phyloP scores from a whole-genome alignment of 768 basidiomycete genomes.

The Mycena vitilis region DNA sequence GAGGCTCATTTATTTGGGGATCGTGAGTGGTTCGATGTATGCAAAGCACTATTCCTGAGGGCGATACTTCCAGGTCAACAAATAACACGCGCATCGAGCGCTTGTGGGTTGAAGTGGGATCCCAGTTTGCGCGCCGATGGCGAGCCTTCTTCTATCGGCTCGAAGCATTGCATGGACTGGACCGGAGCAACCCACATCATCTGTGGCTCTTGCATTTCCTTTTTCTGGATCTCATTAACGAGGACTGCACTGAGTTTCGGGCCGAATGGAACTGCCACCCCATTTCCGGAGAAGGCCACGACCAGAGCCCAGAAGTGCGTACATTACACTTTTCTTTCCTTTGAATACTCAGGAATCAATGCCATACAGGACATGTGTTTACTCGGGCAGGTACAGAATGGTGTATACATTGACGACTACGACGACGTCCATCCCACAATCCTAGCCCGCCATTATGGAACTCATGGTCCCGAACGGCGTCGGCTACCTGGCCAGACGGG shows the following conservation, averaged over 20 bases:
- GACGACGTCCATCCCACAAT: slow-evolving; percentile 16
- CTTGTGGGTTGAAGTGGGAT: slow-evolving; percentile 27
- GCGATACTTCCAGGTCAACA: slow-evolving; percentile 10
- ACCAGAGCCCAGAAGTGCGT: slow-evolving; percentile 22
- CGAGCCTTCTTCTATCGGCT: slow-evolving; percentile 24
- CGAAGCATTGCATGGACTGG: slow-evolving; percentile 10
- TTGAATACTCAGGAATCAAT: background rate
- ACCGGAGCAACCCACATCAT: slow-evolving; percentile 8
- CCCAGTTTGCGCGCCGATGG: slow-evolving; percentile 21
- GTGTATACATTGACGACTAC: slow-evolving; percentile 23
- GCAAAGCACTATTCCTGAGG: too few species aligned
- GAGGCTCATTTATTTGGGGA: slow-evolving; percentile 23
- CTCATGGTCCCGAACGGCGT: slow-evolving; percentile 3
- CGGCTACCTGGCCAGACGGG: background rate
- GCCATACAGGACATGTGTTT: slow-evolving; percentile 23
- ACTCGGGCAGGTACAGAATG: slow-evolving; percentile 8
- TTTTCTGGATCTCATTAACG: slow-evolving; percentile 20
- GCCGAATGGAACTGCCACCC: slow-evolving; percentile 31
- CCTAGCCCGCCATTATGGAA: slow-evolving; percentile 19
- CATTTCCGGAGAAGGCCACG: slow-evolving; percentile 35
- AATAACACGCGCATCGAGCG: slow-evolving; percentile 22
- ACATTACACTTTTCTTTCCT: background rate
- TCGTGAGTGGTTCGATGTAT: slow-evolving; percentile 28
- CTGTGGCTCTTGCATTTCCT: slow-evolving; percentile 25
- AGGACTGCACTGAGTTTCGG: slow-evolving; percentile 31